Evolutionary conservation across 805 yeast genomes (phyloP).

Genomic region (Candida ortonii): DNA sequence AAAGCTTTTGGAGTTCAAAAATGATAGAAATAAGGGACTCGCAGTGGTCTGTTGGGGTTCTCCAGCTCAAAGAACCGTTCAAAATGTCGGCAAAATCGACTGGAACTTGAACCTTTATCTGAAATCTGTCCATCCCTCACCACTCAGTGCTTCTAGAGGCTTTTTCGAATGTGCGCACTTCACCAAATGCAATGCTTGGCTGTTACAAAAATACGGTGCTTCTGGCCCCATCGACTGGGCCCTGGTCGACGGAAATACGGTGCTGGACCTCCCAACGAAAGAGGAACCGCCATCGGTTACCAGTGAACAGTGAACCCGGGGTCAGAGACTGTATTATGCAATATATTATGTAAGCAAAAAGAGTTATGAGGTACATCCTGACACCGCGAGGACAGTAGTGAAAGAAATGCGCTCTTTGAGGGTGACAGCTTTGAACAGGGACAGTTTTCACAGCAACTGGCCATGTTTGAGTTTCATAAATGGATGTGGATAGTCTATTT

Average conservation of each 20-base stretch:
- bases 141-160: conserved; percentile 85
- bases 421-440: too few species aligned
- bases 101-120: conserved; percentile 47
- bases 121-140: conserved; percentile 89
- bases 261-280: too few species aligned
- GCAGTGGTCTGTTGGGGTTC: conserved; percentile 65
- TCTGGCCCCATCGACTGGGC: conserved; percentile 29
- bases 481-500: too few species aligned
- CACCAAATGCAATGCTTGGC: conserved; percentile 74
- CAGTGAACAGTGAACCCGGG: too few species aligned
- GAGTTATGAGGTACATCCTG: too few species aligned
- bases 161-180: conserved; percentile 80
- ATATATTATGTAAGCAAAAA: too few species aligned
- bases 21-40: conserved; percentile 46
- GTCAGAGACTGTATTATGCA: too few species aligned
- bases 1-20: conserved; percentile 47
- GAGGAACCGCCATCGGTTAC: too few species aligned
- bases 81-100: conserved; percentile 28
- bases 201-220: conserved; percentile 40
- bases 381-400: too few species aligned
- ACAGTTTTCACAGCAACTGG: too few species aligned
- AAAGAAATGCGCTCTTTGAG: too few species aligned
- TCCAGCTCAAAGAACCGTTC: conserved; percentile 41
- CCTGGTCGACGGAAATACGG: conserved; percentile 17
- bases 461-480: too few species aligned